Conservation (phyloP, 768 basidiomycete species). For the Coprinellus micaceus region DNA sequence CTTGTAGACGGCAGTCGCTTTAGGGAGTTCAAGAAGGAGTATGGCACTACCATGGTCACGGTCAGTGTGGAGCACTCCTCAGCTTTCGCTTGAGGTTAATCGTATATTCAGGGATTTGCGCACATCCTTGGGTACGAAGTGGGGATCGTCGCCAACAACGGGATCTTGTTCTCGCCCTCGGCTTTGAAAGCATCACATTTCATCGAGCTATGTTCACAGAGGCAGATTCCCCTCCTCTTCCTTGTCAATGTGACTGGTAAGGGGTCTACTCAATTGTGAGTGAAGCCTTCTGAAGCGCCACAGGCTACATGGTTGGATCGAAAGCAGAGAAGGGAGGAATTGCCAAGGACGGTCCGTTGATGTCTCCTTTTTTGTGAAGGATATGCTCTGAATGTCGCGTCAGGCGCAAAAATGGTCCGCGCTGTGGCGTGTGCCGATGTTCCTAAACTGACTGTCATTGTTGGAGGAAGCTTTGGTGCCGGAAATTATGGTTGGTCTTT, state of each 20-base stretch:
- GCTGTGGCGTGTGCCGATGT: constrained; percentile 92
- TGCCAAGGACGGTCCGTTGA: constrained; percentile 72
- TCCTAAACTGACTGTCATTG: constrained; percentile 89
- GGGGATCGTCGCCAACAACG: constrained; percentile 92
- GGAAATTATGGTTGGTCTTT: constrained; percentile 79
- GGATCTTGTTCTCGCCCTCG: constrained; percentile 90
- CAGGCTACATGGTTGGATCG: constrained; percentile 93
- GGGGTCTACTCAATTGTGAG: constrained; percentile 6
- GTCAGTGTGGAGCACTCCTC: constrained; percentile 37
- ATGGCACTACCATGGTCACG: constrained; percentile 86
- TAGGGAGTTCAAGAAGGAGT: constrained; percentile 95
- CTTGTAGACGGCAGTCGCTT: constrained; percentile 90
- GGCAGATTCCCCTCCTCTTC: constrained; percentile 86
- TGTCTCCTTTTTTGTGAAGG: background rate
- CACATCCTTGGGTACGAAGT: constrained; percentile 86
- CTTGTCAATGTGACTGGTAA: constrained; percentile 90
- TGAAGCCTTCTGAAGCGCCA: constrained; percentile 6
- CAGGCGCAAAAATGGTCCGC: constrained; percentile 92
- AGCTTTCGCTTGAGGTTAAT: background rate
- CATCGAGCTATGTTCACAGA: constrained; percentile 90
- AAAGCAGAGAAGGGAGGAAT: constrained; percentile 94
- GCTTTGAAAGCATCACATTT: constrained; percentile 95
- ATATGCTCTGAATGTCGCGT: background rate
- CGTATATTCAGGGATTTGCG: constrained; percentile 68
- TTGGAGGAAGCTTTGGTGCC: constrained; percentile 92